Percentiles rank a stretch among this genome's conserved stretches.
These are phyloP conservation scores for Cantharellus cinnabarinus DNA, from an alignment of 768 basidiomycete genomes.

Conservation along the genomic window DNA sequence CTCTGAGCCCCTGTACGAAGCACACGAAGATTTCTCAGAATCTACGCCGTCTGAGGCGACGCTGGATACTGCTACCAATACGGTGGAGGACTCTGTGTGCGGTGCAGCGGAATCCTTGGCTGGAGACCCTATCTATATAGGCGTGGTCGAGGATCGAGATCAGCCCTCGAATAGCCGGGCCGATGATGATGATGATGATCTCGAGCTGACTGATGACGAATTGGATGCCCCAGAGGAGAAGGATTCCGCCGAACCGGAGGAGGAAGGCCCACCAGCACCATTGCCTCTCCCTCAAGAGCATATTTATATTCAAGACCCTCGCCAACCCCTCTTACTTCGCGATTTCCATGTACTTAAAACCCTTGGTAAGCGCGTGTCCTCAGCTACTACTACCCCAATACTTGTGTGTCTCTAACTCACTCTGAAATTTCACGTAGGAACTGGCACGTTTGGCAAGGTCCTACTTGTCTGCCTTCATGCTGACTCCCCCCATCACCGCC, in stretches of 20 bases:
- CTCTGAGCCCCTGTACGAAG: no score
- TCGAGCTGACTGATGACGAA: background rate
- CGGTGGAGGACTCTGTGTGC: no score
- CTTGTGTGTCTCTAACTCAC: no score
- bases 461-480: slow-evolving; percentile 62
- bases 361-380: slow-evolving; percentile 12
- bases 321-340: slow-evolving; percentile 6
- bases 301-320: slow-evolving; percentile 8
- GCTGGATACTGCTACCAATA: no score
- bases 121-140: no score
- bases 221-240: no score
- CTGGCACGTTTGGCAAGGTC: slow-evolving; percentile 91
- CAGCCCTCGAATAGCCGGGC: no score
- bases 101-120: no score
- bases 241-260: background rate
- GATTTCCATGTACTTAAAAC: slow-evolving; percentile 22
- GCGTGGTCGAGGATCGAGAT: no score
- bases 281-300: slow-evolving; percentile 7
- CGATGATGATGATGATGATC: background rate
- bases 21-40: no score
- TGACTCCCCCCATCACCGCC: slow-evolving; percentile 22
- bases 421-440: slow-evolving; percentile 32
- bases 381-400: background rate
- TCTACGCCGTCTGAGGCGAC: no score
- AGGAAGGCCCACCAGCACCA: background rate